Percentiles rank a stretch among this genome's conserved stretches.
phyloP scores from a whole-genome alignment of 2,329 filamentous ascomycete genomes.

The Emmonsia crescens region DNA sequence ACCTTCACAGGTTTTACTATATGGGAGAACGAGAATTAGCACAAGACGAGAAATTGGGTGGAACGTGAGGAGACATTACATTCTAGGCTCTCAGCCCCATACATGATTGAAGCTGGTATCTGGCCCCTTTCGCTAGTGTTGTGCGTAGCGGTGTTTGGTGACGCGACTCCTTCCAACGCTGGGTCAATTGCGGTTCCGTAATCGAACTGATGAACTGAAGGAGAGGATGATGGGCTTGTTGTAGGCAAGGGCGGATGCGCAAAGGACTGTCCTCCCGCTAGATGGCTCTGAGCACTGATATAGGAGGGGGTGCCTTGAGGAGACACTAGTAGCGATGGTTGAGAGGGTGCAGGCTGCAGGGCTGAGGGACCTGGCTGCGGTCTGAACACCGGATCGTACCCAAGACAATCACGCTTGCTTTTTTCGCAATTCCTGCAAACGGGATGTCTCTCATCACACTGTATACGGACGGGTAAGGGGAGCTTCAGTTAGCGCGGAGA shows the following conservation, averaged over 20 bases:
- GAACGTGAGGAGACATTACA: slow-evolving; percentile 23
- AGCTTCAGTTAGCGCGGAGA: slow-evolving; percentile 14
- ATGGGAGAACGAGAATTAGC: slow-evolving; percentile 34
- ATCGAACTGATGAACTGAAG: slow-evolving; percentile 42
- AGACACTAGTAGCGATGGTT: slow-evolving; percentile 28
- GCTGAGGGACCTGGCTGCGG: slow-evolving; percentile 60
- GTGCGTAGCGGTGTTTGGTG: background rate
- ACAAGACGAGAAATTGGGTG: background rate
- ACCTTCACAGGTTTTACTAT: slow-evolving; percentile 58
- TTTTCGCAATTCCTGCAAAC: slow-evolving; percentile 65
- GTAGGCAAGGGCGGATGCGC: slow-evolving; percentile 1
- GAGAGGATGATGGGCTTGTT: slow-evolving; percentile 17
- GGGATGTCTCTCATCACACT: slow-evolving; percentile 96
- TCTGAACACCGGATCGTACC: slow-evolving; percentile 60
- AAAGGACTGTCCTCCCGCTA: background rate
- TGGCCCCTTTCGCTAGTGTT: slow-evolving; percentile 1
- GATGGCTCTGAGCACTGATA: background rate
- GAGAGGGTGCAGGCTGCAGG: slow-evolving; percentile 50
- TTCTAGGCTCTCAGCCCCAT: slow-evolving; percentile 19
- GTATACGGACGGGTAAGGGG: slow-evolving; percentile 18
- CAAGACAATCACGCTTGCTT: slow-evolving; percentile 56
- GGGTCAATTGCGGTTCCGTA: slow-evolving; percentile 56
- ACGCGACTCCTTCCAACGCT: slow-evolving; percentile 41
- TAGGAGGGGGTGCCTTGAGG: background rate
- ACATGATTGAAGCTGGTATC: slow-evolving; percentile 1